Conservation (phyloP, 805 yeast genomes). For the Suhomyces vadensis region DNA sequence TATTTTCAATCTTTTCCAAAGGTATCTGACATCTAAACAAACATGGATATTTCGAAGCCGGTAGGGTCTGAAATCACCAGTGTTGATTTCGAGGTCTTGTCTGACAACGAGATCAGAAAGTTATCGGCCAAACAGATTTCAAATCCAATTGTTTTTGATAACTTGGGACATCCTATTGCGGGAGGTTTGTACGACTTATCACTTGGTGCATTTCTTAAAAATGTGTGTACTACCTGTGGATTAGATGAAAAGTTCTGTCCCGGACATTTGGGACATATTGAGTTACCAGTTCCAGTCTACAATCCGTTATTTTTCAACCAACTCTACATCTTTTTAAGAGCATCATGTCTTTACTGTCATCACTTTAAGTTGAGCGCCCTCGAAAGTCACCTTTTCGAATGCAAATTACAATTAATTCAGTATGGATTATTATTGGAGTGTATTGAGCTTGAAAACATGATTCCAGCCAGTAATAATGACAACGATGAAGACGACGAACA, state of each 20-base stretch:
- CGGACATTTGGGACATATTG: conserved; percentile 98
- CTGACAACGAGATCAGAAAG: conserved; percentile 78
- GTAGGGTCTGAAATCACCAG: conserved; percentile 91
- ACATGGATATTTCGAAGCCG: conserved; percentile 95
- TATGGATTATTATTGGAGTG: conserved; percentile 85
- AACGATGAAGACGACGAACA: conserved; percentile 45
- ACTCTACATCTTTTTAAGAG: conserved; percentile 78
- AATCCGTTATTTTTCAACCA: conserved; percentile 94
- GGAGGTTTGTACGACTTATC: conserved; percentile 94
- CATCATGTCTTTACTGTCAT: conserved; percentile 89
- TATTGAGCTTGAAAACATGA: conserved; percentile 66
- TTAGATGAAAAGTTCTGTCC: conserved; percentile 93
- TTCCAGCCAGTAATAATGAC: conserved; percentile 33
- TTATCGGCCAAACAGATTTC: conserved; percentile 94
- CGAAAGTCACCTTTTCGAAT: conserved; percentile 74
- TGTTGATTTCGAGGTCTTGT: conserved; percentile 87
- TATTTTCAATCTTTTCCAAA: conserved; percentile 1
- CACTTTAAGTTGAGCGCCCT: conserved; percentile 67
- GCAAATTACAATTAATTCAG: conserved; percentile 80
- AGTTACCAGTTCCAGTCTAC: conserved; percentile 92
- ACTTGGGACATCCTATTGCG: conserved; percentile 90
- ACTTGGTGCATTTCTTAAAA: conserved; percentile 89
- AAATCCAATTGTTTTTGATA: conserved; percentile 94
- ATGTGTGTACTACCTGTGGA: conserved; percentile 94
- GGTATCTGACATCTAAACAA: conserved; percentile 11